phyloP scores from a whole-genome alignment of 192 early-diverging fungal species.

The Linnemannia exigua region DNA sequence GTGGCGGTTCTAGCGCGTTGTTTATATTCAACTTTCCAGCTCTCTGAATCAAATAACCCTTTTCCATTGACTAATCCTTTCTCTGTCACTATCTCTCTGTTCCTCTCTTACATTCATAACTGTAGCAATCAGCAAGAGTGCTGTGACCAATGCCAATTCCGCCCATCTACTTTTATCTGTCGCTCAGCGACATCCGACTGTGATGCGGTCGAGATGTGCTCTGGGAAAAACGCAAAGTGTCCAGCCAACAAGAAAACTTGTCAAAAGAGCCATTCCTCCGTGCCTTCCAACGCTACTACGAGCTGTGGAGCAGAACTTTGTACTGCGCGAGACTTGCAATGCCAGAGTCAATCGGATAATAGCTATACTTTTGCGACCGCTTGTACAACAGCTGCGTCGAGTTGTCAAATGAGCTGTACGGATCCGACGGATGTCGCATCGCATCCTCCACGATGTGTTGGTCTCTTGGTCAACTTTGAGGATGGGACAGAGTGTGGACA shows the following conservation, averaged over 20 bases:
- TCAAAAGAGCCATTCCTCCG: slow-evolving; percentile 6
- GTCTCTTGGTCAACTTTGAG: slow-evolving; percentile 9
- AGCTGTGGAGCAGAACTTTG: slow-evolving; percentile 30
- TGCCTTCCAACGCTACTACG: slow-evolving; percentile 11
- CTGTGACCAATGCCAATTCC: slow-evolving; percentile 38
- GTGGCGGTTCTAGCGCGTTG: background rate
- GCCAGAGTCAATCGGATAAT: slow-evolving; percentile 16
- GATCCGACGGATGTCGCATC: background rate
- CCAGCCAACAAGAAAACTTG: slow-evolving; percentile 41
- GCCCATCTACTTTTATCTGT: slow-evolving; percentile 38
- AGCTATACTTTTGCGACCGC: slow-evolving; percentile 5
- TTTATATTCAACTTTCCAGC: background rate
- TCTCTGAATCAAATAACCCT: background rate
- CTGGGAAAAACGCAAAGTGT: slow-evolving; percentile 41
- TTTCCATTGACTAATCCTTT: background rate
- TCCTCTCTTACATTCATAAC: no score
- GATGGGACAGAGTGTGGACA: slow-evolving; percentile 45
- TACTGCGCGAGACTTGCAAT: slow-evolving; percentile 37
- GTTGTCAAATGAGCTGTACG: slow-evolving; percentile 30
- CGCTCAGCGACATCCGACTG: slow-evolving; percentile 20
- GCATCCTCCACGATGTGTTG: background rate
- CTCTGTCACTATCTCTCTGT: background rate
- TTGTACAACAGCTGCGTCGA: slow-evolving; percentile 9
- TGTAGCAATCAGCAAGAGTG: slow-evolving; percentile 38
- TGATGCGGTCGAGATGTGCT: slow-evolving; percentile 22